These are phyloP conservation scores for Entrophospora sp. DNA, from an alignment of 192 early-diverging fungal species.

Conservation along the genomic window DNA sequence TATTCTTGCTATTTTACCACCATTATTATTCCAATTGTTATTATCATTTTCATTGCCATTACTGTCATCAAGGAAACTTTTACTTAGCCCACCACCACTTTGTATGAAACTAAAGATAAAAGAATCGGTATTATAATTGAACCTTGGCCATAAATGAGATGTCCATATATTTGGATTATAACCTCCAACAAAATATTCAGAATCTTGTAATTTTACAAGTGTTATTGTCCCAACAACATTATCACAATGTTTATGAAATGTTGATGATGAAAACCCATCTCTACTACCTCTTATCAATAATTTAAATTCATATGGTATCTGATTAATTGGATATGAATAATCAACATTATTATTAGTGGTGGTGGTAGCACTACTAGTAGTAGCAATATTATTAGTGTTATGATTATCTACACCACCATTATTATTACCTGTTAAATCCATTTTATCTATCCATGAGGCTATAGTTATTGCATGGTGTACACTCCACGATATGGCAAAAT, in stretches of 20 bases:
- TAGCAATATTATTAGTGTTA: not conserved
- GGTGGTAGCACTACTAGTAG: not conserved
- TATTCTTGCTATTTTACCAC: not conserved
- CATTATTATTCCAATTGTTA: not conserved
- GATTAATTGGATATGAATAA: not conserved
- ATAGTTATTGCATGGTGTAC: too few species aligned
- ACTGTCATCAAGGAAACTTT: too few species aligned
- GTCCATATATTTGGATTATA: constrained; percentile 12
- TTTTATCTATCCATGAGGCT: too few species aligned
- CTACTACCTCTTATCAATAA: constrained; percentile 14
- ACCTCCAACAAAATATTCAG: constrained; percentile 3
- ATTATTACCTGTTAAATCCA: too few species aligned
- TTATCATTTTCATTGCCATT: not conserved
- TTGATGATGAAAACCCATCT: not conserved
- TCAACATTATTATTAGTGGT: not conserved
- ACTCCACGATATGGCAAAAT: too few species aligned
- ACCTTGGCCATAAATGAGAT: not conserved
- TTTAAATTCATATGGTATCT: constrained; percentile 10
- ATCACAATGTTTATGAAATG: not conserved
- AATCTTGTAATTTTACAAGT: not conserved
- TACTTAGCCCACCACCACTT: too few species aligned
- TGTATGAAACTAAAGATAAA: not conserved
- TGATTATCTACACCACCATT: too few species aligned
- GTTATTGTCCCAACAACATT: not conserved
- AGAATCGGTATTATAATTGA: not conserved